phyloP scores from a whole-genome alignment of 148 eudicot species.

The Rhododendron ovatum region DNA sequence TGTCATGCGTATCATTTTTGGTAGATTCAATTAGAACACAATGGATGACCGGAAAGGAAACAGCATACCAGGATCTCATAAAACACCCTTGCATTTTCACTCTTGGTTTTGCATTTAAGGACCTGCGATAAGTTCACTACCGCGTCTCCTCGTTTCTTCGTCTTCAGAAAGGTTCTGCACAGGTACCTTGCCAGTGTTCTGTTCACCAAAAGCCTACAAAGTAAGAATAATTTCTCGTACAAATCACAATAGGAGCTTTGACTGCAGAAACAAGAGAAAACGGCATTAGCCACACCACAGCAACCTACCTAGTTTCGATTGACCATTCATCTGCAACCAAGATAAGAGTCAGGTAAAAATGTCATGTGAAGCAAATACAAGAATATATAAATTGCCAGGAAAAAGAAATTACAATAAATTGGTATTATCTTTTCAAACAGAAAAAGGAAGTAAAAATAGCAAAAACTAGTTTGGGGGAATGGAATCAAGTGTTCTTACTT shows the following conservation, averaged over 20 bases:
- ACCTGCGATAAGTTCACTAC: constrained; percentile 40
- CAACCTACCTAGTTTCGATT: constrained; percentile 55
- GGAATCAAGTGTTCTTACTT: constrained; percentile 21
- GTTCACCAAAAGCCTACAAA: constrained; percentile 9
- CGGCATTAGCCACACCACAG: background rate
- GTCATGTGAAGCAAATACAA: background rate
- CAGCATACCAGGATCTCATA: constrained; percentile 73
- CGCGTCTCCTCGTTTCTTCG: constrained; percentile 32
- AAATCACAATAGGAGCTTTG: background rate
- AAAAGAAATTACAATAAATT: background rate
- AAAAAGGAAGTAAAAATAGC: background rate
- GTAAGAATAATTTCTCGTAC: background rate
- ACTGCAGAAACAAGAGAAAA: background rate
- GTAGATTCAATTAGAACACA: background rate
- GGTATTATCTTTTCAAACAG: background rate
- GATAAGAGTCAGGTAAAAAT: constrained; percentile 10
- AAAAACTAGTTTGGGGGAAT: background rate
- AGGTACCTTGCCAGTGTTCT: constrained; percentile 59
- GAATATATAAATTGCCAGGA: background rate
- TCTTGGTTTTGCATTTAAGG: constrained; percentile 50
- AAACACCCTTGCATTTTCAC: constrained; percentile 67
- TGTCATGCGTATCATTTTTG: background rate
- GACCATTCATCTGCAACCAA: constrained; percentile 63
- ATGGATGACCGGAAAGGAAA: background rate
- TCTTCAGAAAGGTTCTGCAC: constrained; percentile 22